A percentile compares a stretch with the other conserved stretches of the same genome.
These are phyloP conservation scores for Diversispora eburnea DNA, from an alignment of 192 early-diverging fungal genomes.

Conservation along the genomic window DNA sequence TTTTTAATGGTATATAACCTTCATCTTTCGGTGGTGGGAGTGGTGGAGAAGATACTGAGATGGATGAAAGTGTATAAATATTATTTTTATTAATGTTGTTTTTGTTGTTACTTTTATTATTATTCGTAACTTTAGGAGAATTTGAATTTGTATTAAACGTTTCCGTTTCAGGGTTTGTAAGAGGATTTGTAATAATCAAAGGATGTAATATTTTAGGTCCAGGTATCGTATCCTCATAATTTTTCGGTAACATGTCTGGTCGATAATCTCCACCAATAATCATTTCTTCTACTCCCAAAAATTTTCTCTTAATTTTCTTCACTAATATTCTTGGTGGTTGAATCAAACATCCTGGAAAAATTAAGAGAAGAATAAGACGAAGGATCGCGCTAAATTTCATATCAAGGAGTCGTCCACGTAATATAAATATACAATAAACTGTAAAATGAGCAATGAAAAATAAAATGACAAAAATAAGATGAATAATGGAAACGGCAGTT, in stretches of 20 bases:
- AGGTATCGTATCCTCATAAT: neutral
- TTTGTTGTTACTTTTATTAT: no score
- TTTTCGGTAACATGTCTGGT: neutral
- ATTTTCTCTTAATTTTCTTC: constrained; percentile 4
- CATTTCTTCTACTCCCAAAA: constrained; percentile 16
- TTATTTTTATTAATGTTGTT: no score
- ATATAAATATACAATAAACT: neutral
- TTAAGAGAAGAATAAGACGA: neutral
- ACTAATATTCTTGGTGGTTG: neutral
- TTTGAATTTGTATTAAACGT: no score
- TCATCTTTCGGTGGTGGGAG: no score
- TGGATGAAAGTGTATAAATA: no score
- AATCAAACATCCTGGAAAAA: constrained; percentile 5
- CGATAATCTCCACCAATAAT: constrained; percentile 17
- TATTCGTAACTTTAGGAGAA: no score
- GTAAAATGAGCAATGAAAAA: constrained; percentile 13
- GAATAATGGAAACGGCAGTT: constrained; percentile 3
- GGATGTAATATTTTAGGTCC: no score
- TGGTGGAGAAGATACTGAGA: no score
- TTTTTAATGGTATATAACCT: no score
- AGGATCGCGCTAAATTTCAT: neutral
- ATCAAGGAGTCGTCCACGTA: neutral
- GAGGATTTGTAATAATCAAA: no score
- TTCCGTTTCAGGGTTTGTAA: no score
- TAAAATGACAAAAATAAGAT: neutral